Evolutionary conservation across 2,329 filamentous ascomycete species (phyloP).

Genomic region (Trichoderma sp.): DNA sequence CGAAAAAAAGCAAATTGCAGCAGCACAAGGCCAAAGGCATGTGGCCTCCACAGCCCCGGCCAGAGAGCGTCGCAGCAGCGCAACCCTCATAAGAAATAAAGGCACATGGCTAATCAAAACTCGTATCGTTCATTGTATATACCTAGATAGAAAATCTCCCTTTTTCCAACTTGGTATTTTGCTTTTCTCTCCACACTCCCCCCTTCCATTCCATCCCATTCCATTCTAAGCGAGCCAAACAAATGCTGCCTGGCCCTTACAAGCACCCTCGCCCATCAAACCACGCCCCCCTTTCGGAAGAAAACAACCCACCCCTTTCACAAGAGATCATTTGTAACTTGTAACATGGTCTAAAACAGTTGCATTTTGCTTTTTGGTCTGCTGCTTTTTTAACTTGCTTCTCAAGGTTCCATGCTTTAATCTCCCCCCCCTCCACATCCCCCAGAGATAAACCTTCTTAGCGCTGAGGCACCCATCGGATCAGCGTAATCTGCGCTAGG

Average conservation of each 20-base stretch:
- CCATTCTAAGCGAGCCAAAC: slow-evolving; percentile 25
- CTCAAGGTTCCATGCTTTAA: not conserved
- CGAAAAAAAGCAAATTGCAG: not conserved
- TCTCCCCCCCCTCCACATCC: not conserved
- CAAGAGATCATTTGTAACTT: not conserved
- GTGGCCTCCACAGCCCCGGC: slow-evolving; percentile 7
- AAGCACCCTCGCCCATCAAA: not conserved
- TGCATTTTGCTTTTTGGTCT: not conserved
- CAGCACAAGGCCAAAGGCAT: slow-evolving; percentile 3
- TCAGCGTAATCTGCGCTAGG: slow-evolving; percentile 14
- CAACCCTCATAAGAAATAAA: not conserved
- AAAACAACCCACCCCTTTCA: not conserved
- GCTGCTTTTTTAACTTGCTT: not conserved
- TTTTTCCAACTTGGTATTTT: not conserved
- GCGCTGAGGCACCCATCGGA: slow-evolving; percentile 17
- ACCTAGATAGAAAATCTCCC: not conserved
- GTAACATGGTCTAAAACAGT: not conserved
- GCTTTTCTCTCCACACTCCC: not conserved
- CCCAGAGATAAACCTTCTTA: slow-evolving; percentile 26
- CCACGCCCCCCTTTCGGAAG: not conserved
- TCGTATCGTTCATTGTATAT: not conserved
- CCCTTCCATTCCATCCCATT: slow-evolving; percentile 18
- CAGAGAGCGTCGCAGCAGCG: slow-evolving; percentile 7
- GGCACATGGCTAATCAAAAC: not conserved
- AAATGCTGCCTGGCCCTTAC: not conserved